These are phyloP conservation scores for Fraxinus pennsylvanica DNA, from an alignment of 257 asterid species.

Conservation along the genomic window DNA sequence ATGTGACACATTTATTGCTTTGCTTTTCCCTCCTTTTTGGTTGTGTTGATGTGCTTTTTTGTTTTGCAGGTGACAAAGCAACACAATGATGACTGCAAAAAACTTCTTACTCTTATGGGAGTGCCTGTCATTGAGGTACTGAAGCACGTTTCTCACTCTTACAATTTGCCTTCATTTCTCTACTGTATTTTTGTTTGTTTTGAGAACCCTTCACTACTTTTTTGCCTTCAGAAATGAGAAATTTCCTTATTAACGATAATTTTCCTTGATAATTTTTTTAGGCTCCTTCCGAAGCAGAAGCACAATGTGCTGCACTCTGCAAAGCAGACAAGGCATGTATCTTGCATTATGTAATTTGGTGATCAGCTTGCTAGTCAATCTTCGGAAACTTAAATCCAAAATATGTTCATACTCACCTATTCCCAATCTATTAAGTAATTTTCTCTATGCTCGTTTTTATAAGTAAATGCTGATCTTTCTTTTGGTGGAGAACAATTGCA, in stretches of 20 bases:
- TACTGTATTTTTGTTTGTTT: conserved; percentile 4
- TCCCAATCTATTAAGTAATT: background rate
- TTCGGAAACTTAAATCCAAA: conserved; percentile 8
- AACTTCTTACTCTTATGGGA: conserved; percentile 94
- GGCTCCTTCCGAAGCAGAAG: conserved; percentile 99
- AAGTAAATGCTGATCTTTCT: conserved; percentile 1
- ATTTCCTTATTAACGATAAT: conserved; percentile 16
- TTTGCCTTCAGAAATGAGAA: conserved; percentile 18
- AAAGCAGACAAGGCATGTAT: conserved; percentile 61
- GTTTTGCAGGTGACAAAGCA: conserved; percentile 76
- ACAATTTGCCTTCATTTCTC: conserved; percentile 13
- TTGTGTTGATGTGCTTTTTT: conserved; percentile 23
- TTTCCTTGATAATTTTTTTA: conserved; percentile 31
- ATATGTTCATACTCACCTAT: background rate
- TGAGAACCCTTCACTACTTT: background rate
- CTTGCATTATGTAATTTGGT: conserved; percentile 22
- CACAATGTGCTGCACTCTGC: conserved; percentile 94
- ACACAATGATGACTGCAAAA: conserved; percentile 95
- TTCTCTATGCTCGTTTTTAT: background rate
- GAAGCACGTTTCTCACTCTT: conserved; percentile 11
- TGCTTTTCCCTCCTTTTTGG: conserved; percentile 13
- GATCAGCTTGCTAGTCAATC: conserved; percentile 9
- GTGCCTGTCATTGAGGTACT: conserved; percentile 96
- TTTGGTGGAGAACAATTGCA: conserved; percentile 7
- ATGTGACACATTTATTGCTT: conserved; percentile 6